Evolutionary conservation across 2,329 filamentous ascomycete genomes (phyloP).

Genomic region (Alternaria novae-zelandiae): DNA sequence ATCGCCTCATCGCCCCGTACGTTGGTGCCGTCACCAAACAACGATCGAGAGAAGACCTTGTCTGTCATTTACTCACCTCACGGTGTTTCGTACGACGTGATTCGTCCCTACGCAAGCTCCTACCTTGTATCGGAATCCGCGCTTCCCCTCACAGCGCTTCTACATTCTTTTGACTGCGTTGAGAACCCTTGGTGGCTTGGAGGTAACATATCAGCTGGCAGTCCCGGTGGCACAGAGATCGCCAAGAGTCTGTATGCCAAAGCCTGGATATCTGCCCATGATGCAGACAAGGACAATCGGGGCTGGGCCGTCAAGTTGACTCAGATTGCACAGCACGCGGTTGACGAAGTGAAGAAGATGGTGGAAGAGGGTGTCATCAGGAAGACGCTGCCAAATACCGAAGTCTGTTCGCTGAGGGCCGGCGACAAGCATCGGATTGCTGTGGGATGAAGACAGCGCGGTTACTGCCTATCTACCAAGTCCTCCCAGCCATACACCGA

Average conservation of each 20-base stretch:
- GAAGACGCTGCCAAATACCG: slow-evolving; percentile 17
- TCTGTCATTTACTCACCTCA: slow-evolving; percentile 71
- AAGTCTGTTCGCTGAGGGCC: slow-evolving; percentile 26
- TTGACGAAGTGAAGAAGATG: slow-evolving; percentile 39
- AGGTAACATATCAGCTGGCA: slow-evolving; percentile 64
- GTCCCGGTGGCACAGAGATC: slow-evolving; percentile 64
- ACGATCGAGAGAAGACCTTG: slow-evolving; percentile 54
- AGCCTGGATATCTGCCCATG: slow-evolving; percentile 68
- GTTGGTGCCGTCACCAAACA: slow-evolving; percentile 40
- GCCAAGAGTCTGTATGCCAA: slow-evolving; percentile 61
- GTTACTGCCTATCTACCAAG: background rate
- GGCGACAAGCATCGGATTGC: slow-evolving; percentile 31
- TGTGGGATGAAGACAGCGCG: slow-evolving; percentile 13
- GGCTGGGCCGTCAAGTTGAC: slow-evolving; percentile 61
- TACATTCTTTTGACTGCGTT: slow-evolving; percentile 69
- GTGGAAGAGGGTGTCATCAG: slow-evolving; percentile 24
- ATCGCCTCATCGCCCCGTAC: slow-evolving; percentile 43
- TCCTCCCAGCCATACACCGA: background rate
- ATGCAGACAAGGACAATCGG: slow-evolving; percentile 63
- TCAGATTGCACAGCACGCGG: slow-evolving; percentile 49
- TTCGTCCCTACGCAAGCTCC: slow-evolving; percentile 63
- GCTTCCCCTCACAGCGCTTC: slow-evolving; percentile 67
- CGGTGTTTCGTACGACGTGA: slow-evolving; percentile 61
- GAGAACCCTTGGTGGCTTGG: slow-evolving; percentile 68
- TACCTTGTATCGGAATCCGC: slow-evolving; percentile 64